A percentile compares a stretch with the other conserved stretches of the same genome.
These are phyloP conservation scores for Termitomyces sp. DNA, from an alignment of 768 basidiomycete genomes.

Conservation along the genomic window DNA sequence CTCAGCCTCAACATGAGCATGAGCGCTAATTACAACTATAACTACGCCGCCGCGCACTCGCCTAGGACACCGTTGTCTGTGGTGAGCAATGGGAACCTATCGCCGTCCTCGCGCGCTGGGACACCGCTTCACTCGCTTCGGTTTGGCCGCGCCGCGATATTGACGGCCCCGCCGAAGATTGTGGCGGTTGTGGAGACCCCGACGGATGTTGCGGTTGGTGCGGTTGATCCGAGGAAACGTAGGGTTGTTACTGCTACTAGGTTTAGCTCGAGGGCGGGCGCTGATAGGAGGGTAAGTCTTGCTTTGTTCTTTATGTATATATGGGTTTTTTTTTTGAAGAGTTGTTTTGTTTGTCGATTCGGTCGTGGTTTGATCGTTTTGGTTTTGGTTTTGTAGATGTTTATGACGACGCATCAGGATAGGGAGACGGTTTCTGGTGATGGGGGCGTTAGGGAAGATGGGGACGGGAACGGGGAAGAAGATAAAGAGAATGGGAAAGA, in stretches of 20 bases:
- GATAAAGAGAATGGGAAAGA: conserved; percentile 22
- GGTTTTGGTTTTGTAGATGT: conserved; percentile 43
- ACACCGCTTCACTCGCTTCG: conserved; percentile 30
- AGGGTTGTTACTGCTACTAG: conserved; percentile 84
- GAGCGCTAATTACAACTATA: conserved; percentile 25
- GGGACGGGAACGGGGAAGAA: conserved; percentile 20
- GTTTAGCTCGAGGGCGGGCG: conserved; percentile 79
- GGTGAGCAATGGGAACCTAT: conserved; percentile 14
- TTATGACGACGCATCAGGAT: conserved; percentile 78
- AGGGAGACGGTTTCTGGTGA: conserved; percentile 28
- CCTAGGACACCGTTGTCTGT: background rate
- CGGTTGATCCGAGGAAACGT: conserved; percentile 79
- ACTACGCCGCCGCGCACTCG: background rate
- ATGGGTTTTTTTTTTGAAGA: background rate
- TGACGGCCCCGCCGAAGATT: conserved; percentile 81
- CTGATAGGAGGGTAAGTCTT: conserved; percentile 67
- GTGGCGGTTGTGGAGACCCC: conserved; percentile 75
- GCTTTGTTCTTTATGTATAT: conserved; percentile 9
- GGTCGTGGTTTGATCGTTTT: background rate
- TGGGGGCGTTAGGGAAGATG: conserved; percentile 19
- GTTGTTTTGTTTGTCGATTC: background rate
- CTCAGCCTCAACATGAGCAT: conserved; percentile 28
- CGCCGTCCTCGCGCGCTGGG: conserved; percentile 37
- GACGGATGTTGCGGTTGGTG: conserved; percentile 44
- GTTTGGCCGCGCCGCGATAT: conserved; percentile 51